These are phyloP conservation scores for Globisporangium spiculum DNA, from an alignment of 352 stramenopile species.

Conservation along the genomic window DNA sequence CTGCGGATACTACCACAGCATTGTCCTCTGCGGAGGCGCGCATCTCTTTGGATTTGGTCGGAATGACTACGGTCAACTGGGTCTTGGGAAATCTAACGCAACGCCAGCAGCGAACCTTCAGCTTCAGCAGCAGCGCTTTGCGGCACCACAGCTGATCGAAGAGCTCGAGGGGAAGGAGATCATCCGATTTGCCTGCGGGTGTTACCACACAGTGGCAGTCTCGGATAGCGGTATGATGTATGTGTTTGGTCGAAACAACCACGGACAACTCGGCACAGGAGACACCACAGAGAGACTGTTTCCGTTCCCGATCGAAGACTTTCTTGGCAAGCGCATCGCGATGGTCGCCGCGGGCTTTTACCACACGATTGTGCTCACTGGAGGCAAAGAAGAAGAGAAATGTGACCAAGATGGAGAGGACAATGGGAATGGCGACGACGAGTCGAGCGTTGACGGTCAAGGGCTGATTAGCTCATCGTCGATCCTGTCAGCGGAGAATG, in stretches of 20 bases:
- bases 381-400: slow-evolving; percentile 62
- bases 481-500: slow-evolving; percentile 11
- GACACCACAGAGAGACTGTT: slow-evolving; percentile 87
- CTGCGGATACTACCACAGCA: slow-evolving; percentile 92
- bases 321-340: slow-evolving; percentile 86
- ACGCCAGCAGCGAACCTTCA: slow-evolving; percentile 45
- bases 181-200: slow-evolving; percentile 82
- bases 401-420: slow-evolving; percentile 15
- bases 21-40: slow-evolving; percentile 67
- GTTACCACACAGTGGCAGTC: slow-evolving; percentile 89
- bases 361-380: slow-evolving; percentile 90
- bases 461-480: slow-evolving; percentile 1
- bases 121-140: slow-evolving; percentile 71
- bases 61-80: slow-evolving; percentile 94
- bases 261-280: slow-evolving; percentile 90
- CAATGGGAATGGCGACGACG: slow-evolving; percentile 1
- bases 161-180: slow-evolving; percentile 86
- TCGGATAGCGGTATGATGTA: slow-evolving; percentile 90
- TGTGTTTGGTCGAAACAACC: slow-evolving; percentile 94
- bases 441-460: not conserved
- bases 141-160: slow-evolving; percentile 49
- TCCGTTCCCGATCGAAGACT: slow-evolving; percentile 86
- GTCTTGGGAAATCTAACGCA: slow-evolving; percentile 52
- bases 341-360: slow-evolving; percentile 92
- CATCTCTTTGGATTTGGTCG: slow-evolving; percentile 87